These are phyloP conservation scores for Aquilaria sinensis DNA, from an alignment of 345 rosid species.

Conservation along the genomic window DNA sequence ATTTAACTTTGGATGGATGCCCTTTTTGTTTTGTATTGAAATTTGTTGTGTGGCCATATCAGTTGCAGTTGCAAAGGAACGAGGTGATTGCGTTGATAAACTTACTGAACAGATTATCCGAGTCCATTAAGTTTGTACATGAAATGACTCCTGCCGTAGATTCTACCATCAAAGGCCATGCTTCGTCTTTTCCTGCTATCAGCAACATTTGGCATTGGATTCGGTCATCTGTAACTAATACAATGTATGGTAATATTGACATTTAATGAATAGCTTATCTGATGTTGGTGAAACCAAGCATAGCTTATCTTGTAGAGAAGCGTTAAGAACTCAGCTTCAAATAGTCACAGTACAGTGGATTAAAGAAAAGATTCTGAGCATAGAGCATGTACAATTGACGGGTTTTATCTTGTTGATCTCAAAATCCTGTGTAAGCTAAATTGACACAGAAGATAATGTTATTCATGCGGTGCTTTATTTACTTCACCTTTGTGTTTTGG, in stretches of 20 bases:
- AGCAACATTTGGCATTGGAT: not conserved
- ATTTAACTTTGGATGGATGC: not conserved
- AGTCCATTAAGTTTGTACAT: constrained; percentile 15
- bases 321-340: not conserved
- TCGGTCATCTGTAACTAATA: not conserved
- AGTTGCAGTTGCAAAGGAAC: constrained; percentile 18
- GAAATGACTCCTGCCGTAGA: constrained; percentile 13
- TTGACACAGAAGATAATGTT: no score
- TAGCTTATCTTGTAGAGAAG: not conserved
- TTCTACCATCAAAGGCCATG: not conserved
- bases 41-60: not conserved
- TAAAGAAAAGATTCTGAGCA: not conserved
- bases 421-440: not conserved
- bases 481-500: no score
- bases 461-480: no score
- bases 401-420: not conserved
- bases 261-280: not conserved
- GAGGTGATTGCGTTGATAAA: constrained; percentile 19
- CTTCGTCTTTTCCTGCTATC: constrained; percentile 1
- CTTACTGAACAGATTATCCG: constrained; percentile 15
- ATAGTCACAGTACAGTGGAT: not conserved
- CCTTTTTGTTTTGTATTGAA: not conserved
- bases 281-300: not conserved
- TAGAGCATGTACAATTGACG: constrained; percentile 3
- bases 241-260: constrained; percentile 1